Evolutionary conservation across 2,329 filamentous ascomycete species (phyloP).

Genomic region (Colletotrichum sp.): DNA sequence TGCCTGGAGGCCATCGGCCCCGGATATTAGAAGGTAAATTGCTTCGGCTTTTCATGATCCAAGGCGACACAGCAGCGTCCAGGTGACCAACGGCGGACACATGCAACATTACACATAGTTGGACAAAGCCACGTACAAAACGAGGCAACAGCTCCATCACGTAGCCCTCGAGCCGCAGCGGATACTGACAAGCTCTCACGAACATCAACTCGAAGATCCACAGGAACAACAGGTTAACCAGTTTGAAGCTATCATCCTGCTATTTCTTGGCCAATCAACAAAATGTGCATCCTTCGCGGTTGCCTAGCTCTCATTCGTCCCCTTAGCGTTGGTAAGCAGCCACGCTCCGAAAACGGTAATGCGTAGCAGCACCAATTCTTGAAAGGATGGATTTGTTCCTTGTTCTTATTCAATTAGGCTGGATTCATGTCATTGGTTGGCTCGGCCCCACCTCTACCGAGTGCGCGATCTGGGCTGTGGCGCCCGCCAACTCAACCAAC

Average conservation of each 20-base stretch:
- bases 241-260: neutral
- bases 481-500: neutral
- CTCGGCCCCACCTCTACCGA: neutral
- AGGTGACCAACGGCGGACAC: neutral
- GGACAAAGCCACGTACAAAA: neutral
- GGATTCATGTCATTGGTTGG: neutral
- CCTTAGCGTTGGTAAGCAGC: neutral
- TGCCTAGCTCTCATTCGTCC: neutral
- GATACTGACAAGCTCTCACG: neutral
- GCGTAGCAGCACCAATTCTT: neutral
- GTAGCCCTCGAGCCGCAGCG: neutral
- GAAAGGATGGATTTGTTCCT: neutral
- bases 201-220: neutral
- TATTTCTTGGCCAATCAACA: neutral
- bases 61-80: neutral
- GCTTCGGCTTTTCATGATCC: neutral
- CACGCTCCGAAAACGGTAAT: neutral
- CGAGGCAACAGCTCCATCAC: fast-evolving
- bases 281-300: neutral
- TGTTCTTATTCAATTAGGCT: neutral
- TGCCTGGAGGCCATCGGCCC: neutral
- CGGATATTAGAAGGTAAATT: neutral
- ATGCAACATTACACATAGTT: neutral
- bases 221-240: neutral
- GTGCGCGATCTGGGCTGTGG: neutral